These are phyloP conservation scores for Camellia sinensis DNA, from an alignment of 148 eudicot genomes.

Conservation along the genomic window DNA sequence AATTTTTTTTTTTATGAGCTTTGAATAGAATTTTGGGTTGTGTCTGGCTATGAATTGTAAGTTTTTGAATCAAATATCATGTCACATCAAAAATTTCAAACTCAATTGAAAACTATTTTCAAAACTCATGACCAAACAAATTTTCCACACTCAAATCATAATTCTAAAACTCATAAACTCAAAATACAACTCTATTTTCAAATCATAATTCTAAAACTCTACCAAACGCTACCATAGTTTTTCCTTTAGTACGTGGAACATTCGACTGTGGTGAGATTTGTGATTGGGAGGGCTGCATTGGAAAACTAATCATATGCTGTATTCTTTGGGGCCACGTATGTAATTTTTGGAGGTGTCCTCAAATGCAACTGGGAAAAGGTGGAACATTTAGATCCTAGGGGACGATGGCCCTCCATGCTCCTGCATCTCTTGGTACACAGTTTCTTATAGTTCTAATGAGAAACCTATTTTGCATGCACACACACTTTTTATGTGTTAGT, in stretches of 20 bases:
- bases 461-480: not conserved
- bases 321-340: not conserved
- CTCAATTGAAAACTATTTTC: too few relatives aligned
- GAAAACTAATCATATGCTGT: not conserved
- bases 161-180: too few relatives aligned
- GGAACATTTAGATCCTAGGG: not conserved
- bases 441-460: not conserved
- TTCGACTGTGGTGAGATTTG: not conserved
- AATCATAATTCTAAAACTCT: too few relatives aligned
- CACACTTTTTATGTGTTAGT: not conserved
- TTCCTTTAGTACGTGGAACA: not conserved
- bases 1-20: too few relatives aligned
- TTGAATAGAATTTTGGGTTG: too few relatives aligned
- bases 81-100: too few relatives aligned
- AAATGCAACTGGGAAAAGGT: not conserved
- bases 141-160: too few relatives aligned
- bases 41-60: too few relatives aligned
- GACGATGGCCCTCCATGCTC: not conserved
- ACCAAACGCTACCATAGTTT: too few relatives aligned
- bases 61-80: too few relatives aligned
- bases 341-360: not conserved
- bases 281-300: not conserved
- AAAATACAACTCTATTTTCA: too few relatives aligned
- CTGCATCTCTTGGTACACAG: not conserved
- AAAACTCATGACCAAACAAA: too few relatives aligned